phyloP scores from a whole-genome alignment of 768 basidiomycete genomes.

The Mycena galopus region DNA sequence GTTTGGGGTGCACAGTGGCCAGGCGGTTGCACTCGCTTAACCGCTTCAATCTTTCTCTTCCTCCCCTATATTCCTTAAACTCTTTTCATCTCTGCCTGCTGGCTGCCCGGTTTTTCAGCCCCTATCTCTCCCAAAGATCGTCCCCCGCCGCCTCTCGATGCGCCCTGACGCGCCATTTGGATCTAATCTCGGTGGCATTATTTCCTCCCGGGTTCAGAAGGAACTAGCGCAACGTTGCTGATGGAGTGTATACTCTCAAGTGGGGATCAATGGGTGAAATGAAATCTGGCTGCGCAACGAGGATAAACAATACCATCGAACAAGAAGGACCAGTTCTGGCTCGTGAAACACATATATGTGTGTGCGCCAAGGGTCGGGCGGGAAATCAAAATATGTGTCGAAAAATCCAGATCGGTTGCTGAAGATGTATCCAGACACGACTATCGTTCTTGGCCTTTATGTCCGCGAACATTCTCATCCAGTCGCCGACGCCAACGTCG shows the following conservation, averaged over 20 bases:
- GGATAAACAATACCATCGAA: not conserved
- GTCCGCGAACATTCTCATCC: not conserved
- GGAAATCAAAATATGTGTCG: conserved; percentile 2
- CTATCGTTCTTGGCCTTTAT: not conserved
- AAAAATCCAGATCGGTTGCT: not conserved
- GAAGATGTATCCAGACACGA: not conserved
- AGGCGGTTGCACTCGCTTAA: not conserved
- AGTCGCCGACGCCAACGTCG: not conserved
- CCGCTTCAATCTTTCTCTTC: not conserved
- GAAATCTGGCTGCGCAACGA: not conserved
- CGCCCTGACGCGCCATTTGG: not conserved
- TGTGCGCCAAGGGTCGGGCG: conserved; percentile 3
- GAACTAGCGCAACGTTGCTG: not conserved
- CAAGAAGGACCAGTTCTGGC: conserved; percentile 4
- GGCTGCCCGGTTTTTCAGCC: no score
- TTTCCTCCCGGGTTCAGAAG: not conserved
- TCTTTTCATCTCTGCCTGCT: not conserved
- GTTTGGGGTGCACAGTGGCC: not conserved
- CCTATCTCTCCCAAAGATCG: not conserved
- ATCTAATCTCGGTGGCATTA: not conserved
- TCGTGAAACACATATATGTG: conserved; percentile 1
- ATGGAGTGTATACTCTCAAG: not conserved
- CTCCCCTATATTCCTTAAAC: not conserved
- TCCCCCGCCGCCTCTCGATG: no score
- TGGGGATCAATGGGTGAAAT: not conserved